Percentiles rank a stretch among this genome's conserved stretches.
phyloP scores from a whole-genome alignment of 495 filamentous ascomycete genomes.

The Friedmanniomyces simplex region DNA sequence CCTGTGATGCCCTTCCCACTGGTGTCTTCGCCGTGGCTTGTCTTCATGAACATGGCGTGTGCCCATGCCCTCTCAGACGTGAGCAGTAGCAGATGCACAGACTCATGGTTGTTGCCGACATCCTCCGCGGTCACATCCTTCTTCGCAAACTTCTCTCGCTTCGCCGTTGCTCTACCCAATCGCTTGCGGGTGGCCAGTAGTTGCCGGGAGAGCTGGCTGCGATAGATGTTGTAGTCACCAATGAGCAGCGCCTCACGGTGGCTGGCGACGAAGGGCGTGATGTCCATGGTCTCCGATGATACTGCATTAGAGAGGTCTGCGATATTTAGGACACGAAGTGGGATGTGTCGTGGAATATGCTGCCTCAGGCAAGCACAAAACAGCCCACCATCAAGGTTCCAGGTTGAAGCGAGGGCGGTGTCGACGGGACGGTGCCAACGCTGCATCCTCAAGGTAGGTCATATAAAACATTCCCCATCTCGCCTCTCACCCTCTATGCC shows the following conservation, averaged over 20 bases:
- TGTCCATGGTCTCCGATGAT: conserved; percentile 54
- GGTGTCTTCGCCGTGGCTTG: conserved; percentile 63
- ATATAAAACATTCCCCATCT: neutral
- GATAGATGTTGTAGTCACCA: conserved; percentile 83
- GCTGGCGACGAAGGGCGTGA: conserved; percentile 70
- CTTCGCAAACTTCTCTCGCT: conserved; percentile 70
- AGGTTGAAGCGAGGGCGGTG: too few relatives aligned
- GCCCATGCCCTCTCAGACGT: conserved; percentile 92
- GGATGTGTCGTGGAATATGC: too few relatives aligned
- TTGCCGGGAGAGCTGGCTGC: conserved; percentile 65
- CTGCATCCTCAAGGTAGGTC: too few relatives aligned
- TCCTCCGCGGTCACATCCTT: conserved; percentile 68
- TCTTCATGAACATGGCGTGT: conserved; percentile 89
- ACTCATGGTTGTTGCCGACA: conserved; percentile 68
- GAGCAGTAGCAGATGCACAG: conserved; percentile 67
- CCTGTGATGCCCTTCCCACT: conserved; percentile 61
- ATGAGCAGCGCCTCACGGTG: conserved; percentile 73
- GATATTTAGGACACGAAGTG: too few relatives aligned
- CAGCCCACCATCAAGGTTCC: too few relatives aligned
- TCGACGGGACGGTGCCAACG: too few relatives aligned
- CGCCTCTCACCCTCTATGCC: conserved; percentile 8
- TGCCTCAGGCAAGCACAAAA: too few relatives aligned
- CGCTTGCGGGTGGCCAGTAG: conserved; percentile 76
- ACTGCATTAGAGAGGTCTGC: too few relatives aligned
- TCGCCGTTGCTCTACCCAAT: conserved; percentile 68